Conservation (phyloP, 73 alveolate species). For the Tetrahymena malaccensis region DNA sequence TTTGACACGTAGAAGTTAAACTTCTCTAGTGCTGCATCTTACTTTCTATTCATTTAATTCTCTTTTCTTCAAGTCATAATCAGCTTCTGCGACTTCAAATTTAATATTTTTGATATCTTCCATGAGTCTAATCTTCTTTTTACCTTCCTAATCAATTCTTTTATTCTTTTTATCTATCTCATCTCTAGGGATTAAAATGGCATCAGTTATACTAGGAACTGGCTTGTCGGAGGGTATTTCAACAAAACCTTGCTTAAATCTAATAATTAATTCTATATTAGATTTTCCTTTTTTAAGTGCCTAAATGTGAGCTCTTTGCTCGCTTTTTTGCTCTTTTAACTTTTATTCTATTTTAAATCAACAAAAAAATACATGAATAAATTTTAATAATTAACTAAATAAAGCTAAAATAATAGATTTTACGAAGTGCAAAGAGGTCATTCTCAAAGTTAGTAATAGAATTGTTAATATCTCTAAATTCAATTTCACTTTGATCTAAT, state of each 20-base stretch:
- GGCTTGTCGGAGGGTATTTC: constrained; percentile 36
- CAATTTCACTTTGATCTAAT: not conserved
- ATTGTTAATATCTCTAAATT: not conserved
- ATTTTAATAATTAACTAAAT: not conserved
- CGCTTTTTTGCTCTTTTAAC: not conserved
- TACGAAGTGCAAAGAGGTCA: not conserved
- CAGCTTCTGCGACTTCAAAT: constrained; percentile 14
- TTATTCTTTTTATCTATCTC: constrained; percentile 25
- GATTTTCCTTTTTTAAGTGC: constrained; percentile 25
- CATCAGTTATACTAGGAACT: constrained; percentile 29
- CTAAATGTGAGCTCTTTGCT: not conserved
- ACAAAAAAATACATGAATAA: not conserved
- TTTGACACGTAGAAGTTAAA: constrained; percentile 12
- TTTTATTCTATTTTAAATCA: not conserved
- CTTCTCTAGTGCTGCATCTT: constrained; percentile 41
- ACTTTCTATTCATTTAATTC: constrained; percentile 14
- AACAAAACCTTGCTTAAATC: constrained; percentile 39
- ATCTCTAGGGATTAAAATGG: constrained; percentile 31
- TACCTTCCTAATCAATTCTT: constrained; percentile 24
- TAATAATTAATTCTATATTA: constrained; percentile 24
- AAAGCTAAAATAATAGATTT: not conserved
- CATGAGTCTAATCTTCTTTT: constrained; percentile 20
- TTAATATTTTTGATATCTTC: constrained; percentile 27
- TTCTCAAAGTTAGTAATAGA: not conserved
- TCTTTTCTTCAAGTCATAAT: constrained; percentile 7